These are phyloP conservation scores for Coemansia sp. DNA, from an alignment of 192 early-diverging fungal genomes.

Conservation along the genomic window DNA sequence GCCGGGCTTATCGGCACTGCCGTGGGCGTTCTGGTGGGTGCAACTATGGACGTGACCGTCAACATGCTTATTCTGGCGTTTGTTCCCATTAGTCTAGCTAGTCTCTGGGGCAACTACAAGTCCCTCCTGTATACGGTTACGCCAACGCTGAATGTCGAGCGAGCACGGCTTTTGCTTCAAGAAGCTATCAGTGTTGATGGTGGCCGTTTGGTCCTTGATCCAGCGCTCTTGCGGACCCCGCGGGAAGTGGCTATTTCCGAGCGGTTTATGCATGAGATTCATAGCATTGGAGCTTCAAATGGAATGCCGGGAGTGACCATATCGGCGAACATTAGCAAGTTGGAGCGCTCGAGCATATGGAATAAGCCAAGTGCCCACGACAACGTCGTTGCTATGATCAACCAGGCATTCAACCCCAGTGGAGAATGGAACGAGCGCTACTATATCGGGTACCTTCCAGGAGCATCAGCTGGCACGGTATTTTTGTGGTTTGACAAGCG, in stretches of 20 bases:
- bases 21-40: conserved; percentile 49
- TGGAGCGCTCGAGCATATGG: background rate
- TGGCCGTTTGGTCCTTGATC: conserved; percentile 10
- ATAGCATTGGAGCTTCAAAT: conserved; percentile 7
- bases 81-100: conserved; percentile 66
- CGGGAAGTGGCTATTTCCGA: conserved; percentile 30
- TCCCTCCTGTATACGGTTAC: conserved; percentile 49
- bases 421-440: conserved; percentile 10
- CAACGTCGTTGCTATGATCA: conserved; percentile 7
- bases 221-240: conserved; percentile 21
- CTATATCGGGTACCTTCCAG: conserved; percentile 21
- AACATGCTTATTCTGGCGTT: conserved; percentile 58
- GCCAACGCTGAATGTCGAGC: conserved; percentile 38
- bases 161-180: conserved; percentile 20
- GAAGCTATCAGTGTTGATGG: conserved; percentile 8
- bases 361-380: background rate
- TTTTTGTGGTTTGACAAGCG: conserved; percentile 27
- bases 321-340: conserved; percentile 7
- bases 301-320: conserved; percentile 24
- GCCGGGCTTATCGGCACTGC: conserved; percentile 77
- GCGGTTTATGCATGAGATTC: conserved; percentile 36
- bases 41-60: conserved; percentile 24
- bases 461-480: conserved; percentile 8
- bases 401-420: conserved; percentile 14
- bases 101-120: conserved; percentile 69